Conservation (phyloP, 2,329 filamentous ascomycete species). For the Triangularia setosa region DNA sequence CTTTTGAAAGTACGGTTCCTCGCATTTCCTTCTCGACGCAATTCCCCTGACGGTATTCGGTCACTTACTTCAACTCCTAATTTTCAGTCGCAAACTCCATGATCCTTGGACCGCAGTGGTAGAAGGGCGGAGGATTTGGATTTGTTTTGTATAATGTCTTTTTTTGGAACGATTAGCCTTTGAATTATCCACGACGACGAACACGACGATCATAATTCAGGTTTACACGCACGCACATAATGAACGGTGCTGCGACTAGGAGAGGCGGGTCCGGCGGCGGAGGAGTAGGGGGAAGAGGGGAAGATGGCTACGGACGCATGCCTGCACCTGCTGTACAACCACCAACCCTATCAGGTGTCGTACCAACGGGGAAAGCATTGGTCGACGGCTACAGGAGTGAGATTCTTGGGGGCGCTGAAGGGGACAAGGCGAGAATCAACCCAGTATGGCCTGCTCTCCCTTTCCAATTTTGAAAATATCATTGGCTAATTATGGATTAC, state of each 20-base stretch:
- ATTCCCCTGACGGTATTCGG: background rate
- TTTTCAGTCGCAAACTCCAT: background rate
- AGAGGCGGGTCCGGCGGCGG: constrained; percentile 16
- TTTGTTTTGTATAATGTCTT: constrained; percentile 13
- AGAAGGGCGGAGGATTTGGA: background rate
- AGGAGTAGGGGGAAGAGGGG: constrained; percentile 20
- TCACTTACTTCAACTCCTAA: background rate
- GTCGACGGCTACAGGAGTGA: constrained; percentile 58
- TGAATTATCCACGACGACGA: constrained; percentile 4
- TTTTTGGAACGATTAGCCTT: constrained; percentile 14
- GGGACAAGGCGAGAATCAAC: constrained; percentile 52
- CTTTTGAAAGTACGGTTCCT: background rate
- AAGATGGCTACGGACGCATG: constrained; percentile 27
- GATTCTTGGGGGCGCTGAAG: constrained; percentile 50
- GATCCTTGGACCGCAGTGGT: background rate
- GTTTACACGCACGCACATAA: constrained; percentile 13
- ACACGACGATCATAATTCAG: background rate
- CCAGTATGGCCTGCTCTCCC: constrained; percentile 43
- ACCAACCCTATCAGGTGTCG: constrained; percentile 24
- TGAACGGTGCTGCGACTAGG: constrained; percentile 26
- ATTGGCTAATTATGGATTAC: background rate
- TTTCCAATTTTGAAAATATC: background rate
- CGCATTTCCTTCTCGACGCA: background rate
- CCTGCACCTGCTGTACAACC: constrained; percentile 31
- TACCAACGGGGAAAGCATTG: constrained; percentile 46